Conservation (phyloP, 352 stramenopile genomes). For the Pythium brassicae region DNA sequence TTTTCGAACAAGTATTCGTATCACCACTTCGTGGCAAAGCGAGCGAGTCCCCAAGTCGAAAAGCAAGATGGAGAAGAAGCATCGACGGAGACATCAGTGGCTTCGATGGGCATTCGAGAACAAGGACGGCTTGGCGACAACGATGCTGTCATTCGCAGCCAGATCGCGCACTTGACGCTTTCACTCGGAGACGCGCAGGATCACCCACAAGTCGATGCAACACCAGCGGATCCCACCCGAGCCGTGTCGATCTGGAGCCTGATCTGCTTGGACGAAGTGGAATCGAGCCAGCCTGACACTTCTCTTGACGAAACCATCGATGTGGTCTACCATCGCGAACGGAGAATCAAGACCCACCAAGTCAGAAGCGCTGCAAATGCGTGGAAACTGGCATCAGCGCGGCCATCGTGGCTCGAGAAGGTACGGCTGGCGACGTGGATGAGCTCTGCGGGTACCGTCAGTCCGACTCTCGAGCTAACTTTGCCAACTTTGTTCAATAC, state of each 20-base stretch:
- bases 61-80: background rate
- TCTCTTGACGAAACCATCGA: background rate
- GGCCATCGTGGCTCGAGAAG: conserved; percentile 14
- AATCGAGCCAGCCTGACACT: background rate
- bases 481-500: background rate
- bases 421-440: background rate
- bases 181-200: background rate
- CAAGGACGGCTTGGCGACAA: background rate
- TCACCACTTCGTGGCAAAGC: conserved; percentile 19
- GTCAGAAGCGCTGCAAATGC: background rate
- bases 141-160: background rate
- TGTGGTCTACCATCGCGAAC: background rate
- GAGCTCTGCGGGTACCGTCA: background rate
- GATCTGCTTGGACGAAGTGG: background rate
- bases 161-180: conserved; percentile 9
- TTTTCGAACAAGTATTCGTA: conserved; percentile 30
- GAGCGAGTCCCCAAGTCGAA: background rate
- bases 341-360: conserved; percentile 1
- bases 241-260: background rate
- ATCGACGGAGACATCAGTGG: background rate
- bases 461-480: background rate
- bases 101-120: background rate
- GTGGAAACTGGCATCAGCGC: conserved; percentile 8
- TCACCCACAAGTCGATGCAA: background rate
- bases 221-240: background rate